A percentile compares a stretch with the other conserved stretches of the same genome.
Conservation (phyloP, 345 rosid species). For the Eucalyptus caleyi region DNA sequence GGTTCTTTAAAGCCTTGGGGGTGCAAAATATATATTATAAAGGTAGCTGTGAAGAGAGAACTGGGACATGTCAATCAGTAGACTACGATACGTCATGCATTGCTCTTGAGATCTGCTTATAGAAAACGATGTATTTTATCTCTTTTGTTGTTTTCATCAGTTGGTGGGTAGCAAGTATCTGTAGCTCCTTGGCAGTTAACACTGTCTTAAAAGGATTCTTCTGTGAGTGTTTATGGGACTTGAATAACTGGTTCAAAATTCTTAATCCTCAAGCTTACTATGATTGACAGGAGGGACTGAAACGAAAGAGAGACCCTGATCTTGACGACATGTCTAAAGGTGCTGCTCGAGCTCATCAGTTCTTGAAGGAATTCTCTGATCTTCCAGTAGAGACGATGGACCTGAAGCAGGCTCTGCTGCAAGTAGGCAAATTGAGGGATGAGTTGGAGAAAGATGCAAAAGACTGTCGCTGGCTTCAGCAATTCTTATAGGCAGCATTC, state of each 20-base stretch:
- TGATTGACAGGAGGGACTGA: conserved; percentile 45
- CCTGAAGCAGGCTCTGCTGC: conserved; percentile 52
- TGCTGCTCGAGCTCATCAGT: conserved; percentile 61
- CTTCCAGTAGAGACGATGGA: conserved; percentile 82
- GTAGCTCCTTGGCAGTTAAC: not conserved
- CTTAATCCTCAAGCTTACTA: not conserved
- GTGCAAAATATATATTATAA: not conserved
- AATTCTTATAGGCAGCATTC: conserved; percentile 6
- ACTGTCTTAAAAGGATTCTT: not conserved
- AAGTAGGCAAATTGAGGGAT: conserved; percentile 40
- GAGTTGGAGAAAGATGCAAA: conserved; percentile 64
- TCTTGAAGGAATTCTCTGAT: conserved; percentile 72
- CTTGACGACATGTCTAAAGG: conserved; percentile 56
- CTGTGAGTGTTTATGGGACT: not conserved
- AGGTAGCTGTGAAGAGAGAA: not conserved
- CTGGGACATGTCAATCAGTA: not conserved
- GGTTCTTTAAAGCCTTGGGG: not conserved
- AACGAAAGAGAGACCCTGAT: conserved; percentile 55
- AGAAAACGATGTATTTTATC: not conserved
- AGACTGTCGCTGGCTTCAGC: conserved; percentile 59
- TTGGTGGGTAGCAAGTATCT: not conserved
- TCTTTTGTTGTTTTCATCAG: not conserved
- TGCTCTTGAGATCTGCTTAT: not conserved
- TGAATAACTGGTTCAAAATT: not conserved
- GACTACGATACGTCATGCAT: not conserved